These are phyloP conservation scores for Pythium aristosporum DNA, from an alignment of 352 stramenopile genomes.

Conservation along the genomic window DNA sequence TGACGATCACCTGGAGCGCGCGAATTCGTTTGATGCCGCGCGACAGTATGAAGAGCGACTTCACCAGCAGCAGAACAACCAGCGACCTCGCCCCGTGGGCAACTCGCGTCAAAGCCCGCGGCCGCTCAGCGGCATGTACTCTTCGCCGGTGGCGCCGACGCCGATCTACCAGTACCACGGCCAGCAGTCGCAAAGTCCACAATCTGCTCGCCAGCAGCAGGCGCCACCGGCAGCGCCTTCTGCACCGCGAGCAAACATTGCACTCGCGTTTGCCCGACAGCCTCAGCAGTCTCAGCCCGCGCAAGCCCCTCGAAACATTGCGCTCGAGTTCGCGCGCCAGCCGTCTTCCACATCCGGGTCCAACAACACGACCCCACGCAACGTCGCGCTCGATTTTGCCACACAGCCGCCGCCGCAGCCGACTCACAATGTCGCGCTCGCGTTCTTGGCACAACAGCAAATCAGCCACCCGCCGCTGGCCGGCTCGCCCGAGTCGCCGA, in stretches of 20 bases:
- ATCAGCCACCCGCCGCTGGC: not conserved
- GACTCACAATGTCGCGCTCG: constrained; percentile 5
- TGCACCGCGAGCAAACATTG: constrained; percentile 11
- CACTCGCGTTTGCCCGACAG: constrained; percentile 11
- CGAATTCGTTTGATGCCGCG: constrained; percentile 24
- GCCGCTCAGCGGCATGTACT: constrained; percentile 30
- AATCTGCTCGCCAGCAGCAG: constrained; percentile 15
- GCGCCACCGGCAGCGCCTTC: constrained; percentile 4
- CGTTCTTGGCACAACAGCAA: constrained; percentile 8
- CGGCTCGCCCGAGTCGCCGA: not conserved
- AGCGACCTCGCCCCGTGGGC: constrained; percentile 1
- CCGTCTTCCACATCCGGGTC: not conserved
- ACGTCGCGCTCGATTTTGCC: constrained; percentile 18
- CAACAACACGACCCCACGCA: not conserved
- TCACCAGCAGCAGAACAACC: constrained; percentile 23
- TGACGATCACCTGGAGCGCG: constrained; percentile 20
- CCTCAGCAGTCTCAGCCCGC: not conserved
- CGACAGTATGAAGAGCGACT: constrained; percentile 24
- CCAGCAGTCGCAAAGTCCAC: constrained; percentile 27
- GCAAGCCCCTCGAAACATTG: constrained; percentile 12
- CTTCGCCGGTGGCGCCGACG: constrained; percentile 22
- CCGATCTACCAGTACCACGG: constrained; percentile 30
- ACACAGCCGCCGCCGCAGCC: constrained; percentile 8
- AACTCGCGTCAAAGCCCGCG: constrained; percentile 24
- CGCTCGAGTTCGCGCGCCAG: constrained; percentile 19